Conservation (phyloP, 768 basidiomycete species). For the Phaeolepiota aurea region DNA sequence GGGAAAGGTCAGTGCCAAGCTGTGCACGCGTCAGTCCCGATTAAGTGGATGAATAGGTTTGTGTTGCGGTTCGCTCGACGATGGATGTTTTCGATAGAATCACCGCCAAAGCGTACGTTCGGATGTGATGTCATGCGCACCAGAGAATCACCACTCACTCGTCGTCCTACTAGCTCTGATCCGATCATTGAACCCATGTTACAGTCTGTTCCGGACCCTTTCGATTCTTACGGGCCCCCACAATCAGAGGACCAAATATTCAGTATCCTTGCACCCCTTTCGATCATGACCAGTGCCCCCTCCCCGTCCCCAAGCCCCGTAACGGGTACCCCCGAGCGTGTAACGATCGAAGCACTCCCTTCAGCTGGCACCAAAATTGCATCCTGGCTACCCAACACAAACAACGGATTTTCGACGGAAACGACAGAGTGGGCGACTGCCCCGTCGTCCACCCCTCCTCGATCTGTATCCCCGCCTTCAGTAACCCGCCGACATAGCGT, state of each 20-base stretch:
- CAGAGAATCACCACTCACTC: neutral
- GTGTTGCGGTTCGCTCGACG: constrained; percentile 78
- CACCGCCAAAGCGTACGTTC: constrained; percentile 74
- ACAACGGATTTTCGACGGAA: constrained; percentile 37
- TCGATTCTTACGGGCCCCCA: constrained; percentile 85
- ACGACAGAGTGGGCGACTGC: constrained; percentile 51
- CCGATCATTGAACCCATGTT: constrained; percentile 88
- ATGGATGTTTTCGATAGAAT: constrained; percentile 90
- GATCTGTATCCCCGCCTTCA: constrained; percentile 39
- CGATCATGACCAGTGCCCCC: constrained; percentile 50
- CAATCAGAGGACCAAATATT: constrained; percentile 89
- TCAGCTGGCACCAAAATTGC: constrained; percentile 19
- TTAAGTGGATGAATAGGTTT: constrained; percentile 39
- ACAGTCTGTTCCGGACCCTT: constrained; percentile 85
- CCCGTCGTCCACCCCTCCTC: constrained; percentile 35
- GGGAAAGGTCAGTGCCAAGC: constrained; percentile 51
- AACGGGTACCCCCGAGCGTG: constrained; percentile 37
- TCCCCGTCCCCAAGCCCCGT: constrained; percentile 57
- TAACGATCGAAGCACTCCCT: constrained; percentile 21
- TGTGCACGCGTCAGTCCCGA: neutral
- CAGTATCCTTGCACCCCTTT: constrained; percentile 82
- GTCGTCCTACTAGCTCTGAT: constrained; percentile 51
- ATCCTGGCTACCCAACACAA: constrained; percentile 44
- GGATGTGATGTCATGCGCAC: constrained; percentile 9
- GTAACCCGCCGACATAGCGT: constrained; percentile 42